Base-by-base conservation (phyloP, 2,329 filamentous ascomycete species). In the Pseudogymnoascus sp. region DNA sequence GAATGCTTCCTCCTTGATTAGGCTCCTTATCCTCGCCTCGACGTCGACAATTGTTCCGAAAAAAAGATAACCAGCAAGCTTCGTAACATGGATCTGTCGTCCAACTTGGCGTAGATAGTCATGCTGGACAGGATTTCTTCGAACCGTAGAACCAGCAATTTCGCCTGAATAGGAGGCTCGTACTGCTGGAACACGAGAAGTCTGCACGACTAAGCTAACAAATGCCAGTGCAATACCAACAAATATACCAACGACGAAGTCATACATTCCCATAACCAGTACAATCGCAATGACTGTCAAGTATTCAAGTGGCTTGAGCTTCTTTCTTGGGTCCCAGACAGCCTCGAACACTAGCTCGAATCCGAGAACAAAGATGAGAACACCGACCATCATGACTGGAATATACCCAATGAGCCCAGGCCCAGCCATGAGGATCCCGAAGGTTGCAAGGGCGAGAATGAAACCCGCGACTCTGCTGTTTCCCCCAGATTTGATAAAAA, bases 21-120 rank as follows among this genome's bases (percentile, higher is more conserved):
- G 77, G 3, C 81, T 85, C 20, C 92, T 85, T 64, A 97, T 92
- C 65, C 88, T 88, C 65, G 90, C 89, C 73, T 99, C 94, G 0
- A 99, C 93, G 57, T 90, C 91, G 60, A 97, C 93, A 66, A 99
- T 96, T 2, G 92, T 97, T 14, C 94, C 94, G 67, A 99, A 99
- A 79, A 99, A 99, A n/a, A 99, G 83, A 70, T 93, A 97, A 0
- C 94, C 93, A 0, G 89, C 88, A 14, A 99, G 81, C 73, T 97
- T 97, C 69, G 96, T 88, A 58, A 97, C 86, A 62, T 90, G 88
- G 35, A 95, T 94, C 72, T 99, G 94, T 33, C 85, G 83, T 2
- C 93, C 92, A 14, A 94, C 92, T 66, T 93, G 83, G 63, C 87
- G 86, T 3, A 99, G 78, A 70, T 94, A 99, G 63, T 89, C 86